Percentiles rank a stretch among this genome's conserved stretches.
These are phyloP conservation scores for Saccharomycopsis selenospora DNA, from an alignment of 805 yeast genomes.

Conservation along the genomic window DNA sequence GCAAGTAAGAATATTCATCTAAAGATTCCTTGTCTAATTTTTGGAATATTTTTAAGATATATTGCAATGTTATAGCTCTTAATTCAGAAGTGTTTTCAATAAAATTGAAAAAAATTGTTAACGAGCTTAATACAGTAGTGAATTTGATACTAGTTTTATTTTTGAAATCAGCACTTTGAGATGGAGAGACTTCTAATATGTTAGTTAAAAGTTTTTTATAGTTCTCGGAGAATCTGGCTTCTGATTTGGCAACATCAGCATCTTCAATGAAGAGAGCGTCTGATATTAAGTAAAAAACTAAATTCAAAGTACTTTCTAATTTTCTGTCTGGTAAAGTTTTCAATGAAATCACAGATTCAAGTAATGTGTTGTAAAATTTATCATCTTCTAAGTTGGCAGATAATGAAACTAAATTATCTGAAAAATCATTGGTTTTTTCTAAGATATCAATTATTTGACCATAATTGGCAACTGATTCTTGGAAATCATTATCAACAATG, in stretches of 20 bases:
- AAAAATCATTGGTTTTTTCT: conserved; percentile 10
- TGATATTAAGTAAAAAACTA: conserved; percentile 17
- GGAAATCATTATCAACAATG: conserved; percentile 18
- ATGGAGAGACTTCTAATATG: conserved; percentile 13
- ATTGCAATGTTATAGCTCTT: conserved; percentile 13
- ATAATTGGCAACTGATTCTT: conserved; percentile 14
- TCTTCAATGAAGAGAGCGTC: conserved; percentile 11
- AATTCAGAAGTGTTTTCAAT: conserved; percentile 9
- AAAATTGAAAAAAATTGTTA: conserved; percentile 19
- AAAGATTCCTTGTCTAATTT: conserved; percentile 15
- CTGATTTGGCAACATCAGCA: background rate
- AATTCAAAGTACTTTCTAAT: conserved; percentile 18
- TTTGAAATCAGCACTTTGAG: conserved; percentile 13
- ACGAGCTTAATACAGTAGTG: conserved; percentile 16
- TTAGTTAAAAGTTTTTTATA: conserved; percentile 9
- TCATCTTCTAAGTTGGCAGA: conserved; percentile 1
- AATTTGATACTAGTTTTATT: conserved; percentile 16
- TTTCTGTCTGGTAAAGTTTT: conserved; percentile 13
- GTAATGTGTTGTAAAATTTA: conserved; percentile 10
- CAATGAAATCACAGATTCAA: conserved; percentile 11
- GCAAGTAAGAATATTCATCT: conserved; percentile 13
- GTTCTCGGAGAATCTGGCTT: conserved; percentile 8
- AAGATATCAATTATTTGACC: conserved; percentile 12
- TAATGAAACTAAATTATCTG: conserved; percentile 8
- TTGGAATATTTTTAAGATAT: conserved; percentile 12